These are phyloP conservation scores for Starmera dryadoides DNA, from an alignment of 805 yeast genomes.

Conservation along the genomic window DNA sequence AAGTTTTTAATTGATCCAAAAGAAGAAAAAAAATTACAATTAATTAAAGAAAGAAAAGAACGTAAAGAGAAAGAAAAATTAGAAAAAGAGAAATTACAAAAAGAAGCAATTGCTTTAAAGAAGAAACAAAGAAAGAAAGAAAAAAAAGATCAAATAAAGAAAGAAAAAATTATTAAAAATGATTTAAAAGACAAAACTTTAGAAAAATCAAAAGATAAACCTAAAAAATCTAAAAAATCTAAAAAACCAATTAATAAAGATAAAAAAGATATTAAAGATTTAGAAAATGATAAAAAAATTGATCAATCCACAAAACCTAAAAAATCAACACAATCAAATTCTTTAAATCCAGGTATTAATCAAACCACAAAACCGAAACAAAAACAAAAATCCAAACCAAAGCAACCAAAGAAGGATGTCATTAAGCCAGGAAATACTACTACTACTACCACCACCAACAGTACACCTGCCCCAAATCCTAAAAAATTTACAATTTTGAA, in stretches of 20 bases:
- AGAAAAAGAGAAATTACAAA: neutral
- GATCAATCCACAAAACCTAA: too few species aligned
- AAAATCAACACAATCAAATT: slow-evolving; percentile 1
- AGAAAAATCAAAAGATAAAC: too few species aligned
- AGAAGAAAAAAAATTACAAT: slow-evolving; percentile 3
- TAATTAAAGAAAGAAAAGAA: slow-evolving; percentile 1
- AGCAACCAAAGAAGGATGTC: slow-evolving; percentile 4
- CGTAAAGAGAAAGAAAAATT: slow-evolving; percentile 2
- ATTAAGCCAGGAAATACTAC: neutral
- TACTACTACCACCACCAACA: neutral
- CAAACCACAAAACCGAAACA: neutral
- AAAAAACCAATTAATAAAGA: too few species aligned
- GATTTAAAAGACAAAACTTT: too few species aligned
- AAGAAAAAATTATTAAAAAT: slow-evolving; percentile 1
- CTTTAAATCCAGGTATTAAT: neutral
- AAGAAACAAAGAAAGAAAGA: slow-evolving; percentile 3
- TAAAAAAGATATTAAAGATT: too few species aligned
- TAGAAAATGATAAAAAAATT: too few species aligned
- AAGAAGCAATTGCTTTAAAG: neutral
- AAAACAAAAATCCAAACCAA: too few species aligned
- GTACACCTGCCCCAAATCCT: neutral
- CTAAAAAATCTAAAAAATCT: neutral
- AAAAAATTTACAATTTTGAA: neutral
- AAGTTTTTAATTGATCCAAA: neutral
- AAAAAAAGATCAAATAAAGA: neutral